phyloP scores from a whole-genome alignment of 2,329 filamentous ascomycete species.

The Xylaria sp. region DNA sequence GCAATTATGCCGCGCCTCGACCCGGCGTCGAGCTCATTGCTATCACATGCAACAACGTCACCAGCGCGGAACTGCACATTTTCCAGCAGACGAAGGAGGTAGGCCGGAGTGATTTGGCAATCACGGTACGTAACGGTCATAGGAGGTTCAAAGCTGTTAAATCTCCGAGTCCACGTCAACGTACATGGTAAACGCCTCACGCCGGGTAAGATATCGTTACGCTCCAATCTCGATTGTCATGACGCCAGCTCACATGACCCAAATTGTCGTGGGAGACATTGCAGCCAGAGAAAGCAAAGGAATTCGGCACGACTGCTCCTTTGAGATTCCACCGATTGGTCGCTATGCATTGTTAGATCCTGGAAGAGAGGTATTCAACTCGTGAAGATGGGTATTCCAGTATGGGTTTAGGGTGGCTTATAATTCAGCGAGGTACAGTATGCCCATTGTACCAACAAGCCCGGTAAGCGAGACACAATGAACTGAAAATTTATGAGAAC shows the following conservation, averaged over 20 bases:
- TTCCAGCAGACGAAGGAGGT: neutral
- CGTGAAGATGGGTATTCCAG: neutral
- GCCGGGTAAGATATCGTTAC: neutral
- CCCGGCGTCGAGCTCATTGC: neutral
- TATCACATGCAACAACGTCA: neutral
- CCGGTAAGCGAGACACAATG: neutral
- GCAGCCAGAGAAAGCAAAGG: slow-evolving; percentile 11
- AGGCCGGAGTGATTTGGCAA: neutral
- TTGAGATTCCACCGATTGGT: slow-evolving; percentile 14
- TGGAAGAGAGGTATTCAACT: neutral
- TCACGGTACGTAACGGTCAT: neutral
- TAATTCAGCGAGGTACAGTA: neutral
- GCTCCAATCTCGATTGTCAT: neutral
- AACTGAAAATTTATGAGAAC: neutral
- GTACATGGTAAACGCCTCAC: neutral
- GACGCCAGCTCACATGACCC: slow-evolving; percentile 24
- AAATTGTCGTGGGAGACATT: slow-evolving; percentile 16
- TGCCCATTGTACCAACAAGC: neutral
- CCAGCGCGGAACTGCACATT: neutral
- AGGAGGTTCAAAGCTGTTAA: neutral
- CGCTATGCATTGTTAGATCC: neutral
- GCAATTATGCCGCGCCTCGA: neutral
- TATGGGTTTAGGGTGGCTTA: neutral
- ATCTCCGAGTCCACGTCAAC: neutral
- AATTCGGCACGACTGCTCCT: slow-evolving; percentile 10